Conservation (phyloP, 2,329 filamentous ascomycete species). For the Zymoseptoria ardabiliae region DNA sequence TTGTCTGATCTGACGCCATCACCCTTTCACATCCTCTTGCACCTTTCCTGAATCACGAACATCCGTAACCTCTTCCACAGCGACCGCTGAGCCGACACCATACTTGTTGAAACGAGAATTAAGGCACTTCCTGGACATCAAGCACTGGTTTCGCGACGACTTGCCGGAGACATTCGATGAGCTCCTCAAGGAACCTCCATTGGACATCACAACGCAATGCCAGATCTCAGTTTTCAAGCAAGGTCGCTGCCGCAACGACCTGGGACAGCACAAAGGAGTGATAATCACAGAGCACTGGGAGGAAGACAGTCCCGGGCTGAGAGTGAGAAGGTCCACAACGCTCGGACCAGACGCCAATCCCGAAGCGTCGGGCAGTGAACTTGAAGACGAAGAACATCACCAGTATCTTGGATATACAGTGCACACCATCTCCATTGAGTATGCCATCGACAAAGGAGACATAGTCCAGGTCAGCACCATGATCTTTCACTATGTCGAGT, state of each 20-base stretch:
- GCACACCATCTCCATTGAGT: background rate
- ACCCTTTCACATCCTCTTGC: slow-evolving; percentile 5
- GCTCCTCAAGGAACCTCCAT: background rate
- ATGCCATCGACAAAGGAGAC: slow-evolving; percentile 9
- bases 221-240: background rate
- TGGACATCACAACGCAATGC: background rate
- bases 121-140: background rate
- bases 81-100: slow-evolving; percentile 1
- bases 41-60: background rate
- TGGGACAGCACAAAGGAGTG: background rate
- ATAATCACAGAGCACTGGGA: background rate
- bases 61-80: background rate
- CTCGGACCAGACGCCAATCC: background rate
- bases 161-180: background rate
- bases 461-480: slow-evolving; percentile 3
- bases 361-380: background rate
- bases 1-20: background rate
- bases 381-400: background rate
- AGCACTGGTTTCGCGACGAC: background rate
- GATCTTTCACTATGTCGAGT: slow-evolving; percentile 6
- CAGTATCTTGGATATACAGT: background rate
- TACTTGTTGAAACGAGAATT: background rate
- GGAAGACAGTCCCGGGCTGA: background rate
- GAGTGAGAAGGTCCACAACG: background rate
- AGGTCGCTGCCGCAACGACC: background rate